These are phyloP conservation scores for Cladophialophora bantiana DNA, from an alignment of 2,329 filamentous ascomycete genomes.

Conservation along the genomic window DNA sequence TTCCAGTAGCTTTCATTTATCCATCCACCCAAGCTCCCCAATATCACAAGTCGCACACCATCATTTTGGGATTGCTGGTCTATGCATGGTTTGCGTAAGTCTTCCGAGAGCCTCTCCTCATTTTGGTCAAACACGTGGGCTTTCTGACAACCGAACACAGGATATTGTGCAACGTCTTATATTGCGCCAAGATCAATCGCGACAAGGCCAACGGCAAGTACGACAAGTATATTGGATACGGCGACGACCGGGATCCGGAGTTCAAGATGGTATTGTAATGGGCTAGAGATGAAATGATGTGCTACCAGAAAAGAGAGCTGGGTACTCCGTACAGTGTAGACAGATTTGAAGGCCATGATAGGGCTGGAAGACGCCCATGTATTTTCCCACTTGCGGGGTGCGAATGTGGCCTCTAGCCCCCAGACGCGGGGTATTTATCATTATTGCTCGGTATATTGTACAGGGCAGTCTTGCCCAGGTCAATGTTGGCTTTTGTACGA, in stretches of 20 bases:
- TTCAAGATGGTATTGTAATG: conserved; percentile 67
- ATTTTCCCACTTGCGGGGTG: neutral
- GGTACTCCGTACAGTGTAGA: neutral
- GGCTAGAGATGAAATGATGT: neutral
- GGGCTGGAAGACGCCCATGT: neutral
- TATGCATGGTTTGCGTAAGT: conserved; percentile 71
- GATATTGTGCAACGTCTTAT: conserved; percentile 66
- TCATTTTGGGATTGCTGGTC: conserved; percentile 66
- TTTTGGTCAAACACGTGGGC: conserved; percentile 2
- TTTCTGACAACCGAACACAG: conserved; percentile 47
- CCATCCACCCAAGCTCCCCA: conserved; percentile 62
- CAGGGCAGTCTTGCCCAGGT: neutral
- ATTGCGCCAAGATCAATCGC: conserved; percentile 68
- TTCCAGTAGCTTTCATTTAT: conserved; percentile 63
- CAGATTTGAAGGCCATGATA: neutral
- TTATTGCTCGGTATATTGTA: neutral
- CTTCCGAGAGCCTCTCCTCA: neutral
- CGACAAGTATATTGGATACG: conserved; percentile 62
- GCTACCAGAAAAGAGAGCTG: neutral
- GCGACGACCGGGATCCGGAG: conserved; percentile 69
- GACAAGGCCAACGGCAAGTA: conserved; percentile 69
- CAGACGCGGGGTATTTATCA: neutral
- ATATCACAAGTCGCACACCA: conserved; percentile 67
- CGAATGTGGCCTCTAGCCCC: neutral
- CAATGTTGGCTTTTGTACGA: neutral